phyloP scores from a whole-genome alignment of 2,329 filamentous ascomycete genomes.

The Neopestalotiopsis sp. region DNA sequence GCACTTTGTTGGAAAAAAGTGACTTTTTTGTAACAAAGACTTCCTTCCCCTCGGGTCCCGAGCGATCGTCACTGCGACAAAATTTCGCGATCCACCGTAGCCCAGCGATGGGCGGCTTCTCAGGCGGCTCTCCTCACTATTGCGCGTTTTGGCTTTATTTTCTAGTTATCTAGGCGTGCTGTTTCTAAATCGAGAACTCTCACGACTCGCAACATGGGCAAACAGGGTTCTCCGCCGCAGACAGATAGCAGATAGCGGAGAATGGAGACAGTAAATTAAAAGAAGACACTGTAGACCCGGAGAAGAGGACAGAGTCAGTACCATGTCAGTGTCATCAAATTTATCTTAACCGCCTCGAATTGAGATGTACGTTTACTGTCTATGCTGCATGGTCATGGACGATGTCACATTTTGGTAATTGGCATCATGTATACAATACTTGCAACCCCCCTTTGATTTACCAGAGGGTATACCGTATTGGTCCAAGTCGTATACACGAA shows the following conservation, averaged over 20 bases:
- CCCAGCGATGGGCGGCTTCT: neutral
- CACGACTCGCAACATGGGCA: neutral
- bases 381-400: neutral
- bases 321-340: neutral
- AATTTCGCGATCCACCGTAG: neutral
- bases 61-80: neutral
- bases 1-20: no score
- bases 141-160: neutral
- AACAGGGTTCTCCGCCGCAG: neutral
- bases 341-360: neutral
- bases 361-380: neutral
- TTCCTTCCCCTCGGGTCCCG: neutral
- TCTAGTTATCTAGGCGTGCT: neutral
- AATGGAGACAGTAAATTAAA: neutral
- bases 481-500: neutral
- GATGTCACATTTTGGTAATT: neutral
- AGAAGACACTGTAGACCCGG: neutral
- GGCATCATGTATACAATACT: neutral
- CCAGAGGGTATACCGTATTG: neutral
- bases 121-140: neutral
- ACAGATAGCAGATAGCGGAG: no score
- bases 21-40: no score
- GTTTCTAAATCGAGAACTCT: conserved; percentile 1
- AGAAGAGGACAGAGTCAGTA: neutral
- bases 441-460: neutral